These are phyloP conservation scores for Alternaria viburni DNA, from an alignment of 2,329 filamentous ascomycete genomes.

Conservation along the genomic window DNA sequence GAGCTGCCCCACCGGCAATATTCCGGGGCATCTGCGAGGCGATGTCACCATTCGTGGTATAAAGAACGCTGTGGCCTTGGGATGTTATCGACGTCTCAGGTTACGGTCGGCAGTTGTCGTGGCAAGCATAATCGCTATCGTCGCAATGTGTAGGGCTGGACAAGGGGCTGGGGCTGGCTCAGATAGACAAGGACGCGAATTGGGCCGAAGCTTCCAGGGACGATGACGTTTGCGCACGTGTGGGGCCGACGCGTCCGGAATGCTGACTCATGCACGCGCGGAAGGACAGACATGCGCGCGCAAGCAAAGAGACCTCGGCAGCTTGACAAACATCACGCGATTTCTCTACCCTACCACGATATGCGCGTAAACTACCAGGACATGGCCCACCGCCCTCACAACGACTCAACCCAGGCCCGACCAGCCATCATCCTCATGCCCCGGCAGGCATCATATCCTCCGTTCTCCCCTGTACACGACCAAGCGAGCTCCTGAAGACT, in stretches of 20 bases:
- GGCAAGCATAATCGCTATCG: not conserved
- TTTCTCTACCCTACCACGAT: not conserved
- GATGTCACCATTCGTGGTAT: not conserved
- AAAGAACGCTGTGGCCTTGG: not conserved
- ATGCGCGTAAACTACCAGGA: not conserved
- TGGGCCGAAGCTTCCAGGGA: not conserved
- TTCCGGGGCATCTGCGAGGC: conserved; percentile 1
- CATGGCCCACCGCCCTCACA: not conserved
- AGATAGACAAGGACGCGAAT: not conserved
- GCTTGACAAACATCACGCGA: not conserved
- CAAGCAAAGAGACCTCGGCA: not conserved
- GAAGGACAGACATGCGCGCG: not conserved
- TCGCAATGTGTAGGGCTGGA: not conserved
- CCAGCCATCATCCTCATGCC: not conserved
- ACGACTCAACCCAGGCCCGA: not conserved
- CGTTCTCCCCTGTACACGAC: not conserved
- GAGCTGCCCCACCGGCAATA: conserved; percentile 12
- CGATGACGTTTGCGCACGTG: not conserved
- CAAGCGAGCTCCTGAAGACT: not conserved
- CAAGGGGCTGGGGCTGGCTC: not conserved
- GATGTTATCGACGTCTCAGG: not conserved
- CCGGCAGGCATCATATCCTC: not conserved
- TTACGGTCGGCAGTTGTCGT: conserved; percentile 1
- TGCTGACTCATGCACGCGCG: not conserved
- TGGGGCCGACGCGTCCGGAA: not conserved